Evolutionary conservation across 768 basidiomycete species (phyloP).

Genomic region (Leccinum imitatum): DNA sequence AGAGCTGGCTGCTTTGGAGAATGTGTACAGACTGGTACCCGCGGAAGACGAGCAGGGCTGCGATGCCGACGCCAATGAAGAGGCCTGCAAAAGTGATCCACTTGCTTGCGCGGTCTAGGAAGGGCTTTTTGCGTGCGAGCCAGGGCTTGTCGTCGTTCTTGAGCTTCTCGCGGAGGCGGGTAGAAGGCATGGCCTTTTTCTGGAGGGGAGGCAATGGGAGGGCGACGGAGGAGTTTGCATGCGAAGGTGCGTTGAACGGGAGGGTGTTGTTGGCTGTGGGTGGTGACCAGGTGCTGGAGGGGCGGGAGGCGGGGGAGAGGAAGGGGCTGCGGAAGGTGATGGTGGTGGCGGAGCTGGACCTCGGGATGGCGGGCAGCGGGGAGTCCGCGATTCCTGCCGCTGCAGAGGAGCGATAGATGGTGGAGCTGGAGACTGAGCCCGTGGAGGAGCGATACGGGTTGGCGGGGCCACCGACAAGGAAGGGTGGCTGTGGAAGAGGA

Average conservation of each 20-base stretch:
- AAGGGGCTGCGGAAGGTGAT: conserved; percentile 62
- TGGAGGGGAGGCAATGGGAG: conserved; percentile 45
- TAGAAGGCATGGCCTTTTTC: conserved; percentile 40
- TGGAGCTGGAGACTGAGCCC: conserved; percentile 24
- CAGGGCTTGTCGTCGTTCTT: conserved; percentile 47
- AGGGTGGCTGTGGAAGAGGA: conserved; percentile 48
- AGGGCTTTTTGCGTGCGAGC: conserved; percentile 38
- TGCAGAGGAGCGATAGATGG: conserved; percentile 24
- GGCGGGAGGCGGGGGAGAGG: conserved; percentile 69
- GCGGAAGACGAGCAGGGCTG: conserved; percentile 46
- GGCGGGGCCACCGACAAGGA: conserved; percentile 32
- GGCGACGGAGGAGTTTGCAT: conserved; percentile 27
- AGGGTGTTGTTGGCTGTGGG: conserved; percentile 39
- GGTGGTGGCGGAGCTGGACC: conserved; percentile 43
- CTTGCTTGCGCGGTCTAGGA: conserved; percentile 37
- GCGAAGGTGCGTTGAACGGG: conserved; percentile 28
- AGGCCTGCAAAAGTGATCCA: conserved; percentile 48
- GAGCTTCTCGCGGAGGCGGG: conserved; percentile 53
- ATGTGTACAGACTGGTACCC: conserved; percentile 42
- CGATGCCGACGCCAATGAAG: conserved; percentile 41
- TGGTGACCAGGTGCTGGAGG: conserved; percentile 61
- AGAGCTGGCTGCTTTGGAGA: conserved; percentile 36
- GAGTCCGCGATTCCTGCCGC: conserved; percentile 21
- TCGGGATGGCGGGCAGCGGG: conserved; percentile 32
- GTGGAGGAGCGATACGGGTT: conserved; percentile 41